These are phyloP conservation scores for Terana coerulea DNA, from an alignment of 768 basidiomycete genomes.

Conservation along the genomic window DNA sequence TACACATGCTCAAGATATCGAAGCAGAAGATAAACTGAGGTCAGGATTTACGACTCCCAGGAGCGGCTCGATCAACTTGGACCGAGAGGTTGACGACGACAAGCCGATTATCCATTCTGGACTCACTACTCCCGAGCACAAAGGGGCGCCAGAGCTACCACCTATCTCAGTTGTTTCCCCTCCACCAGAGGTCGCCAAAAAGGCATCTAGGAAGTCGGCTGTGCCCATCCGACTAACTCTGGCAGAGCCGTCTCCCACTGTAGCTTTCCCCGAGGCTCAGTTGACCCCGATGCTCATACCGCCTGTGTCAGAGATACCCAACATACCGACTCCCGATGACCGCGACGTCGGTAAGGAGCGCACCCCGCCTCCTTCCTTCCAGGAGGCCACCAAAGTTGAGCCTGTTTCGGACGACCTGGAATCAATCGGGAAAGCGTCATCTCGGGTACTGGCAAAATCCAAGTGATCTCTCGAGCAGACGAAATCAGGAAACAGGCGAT, in stretches of 20 bases:
- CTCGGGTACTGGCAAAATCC: conserved; percentile 20
- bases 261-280: conserved; percentile 5
- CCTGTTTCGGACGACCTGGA: conserved; percentile 9
- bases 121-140: conserved; percentile 12
- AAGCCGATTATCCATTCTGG: conserved; percentile 12
- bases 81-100: conserved; percentile 6
- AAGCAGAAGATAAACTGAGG: background rate
- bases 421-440: conserved; percentile 21
- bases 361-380: conserved; percentile 8
- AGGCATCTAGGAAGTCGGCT: too few species aligned
- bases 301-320: conserved; percentile 12
- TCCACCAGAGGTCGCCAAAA: too few species aligned
- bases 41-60: conserved; percentile 24
- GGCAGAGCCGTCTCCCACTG: background rate
- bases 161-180: too few species aligned
- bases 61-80: conserved; percentile 11
- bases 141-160: too few species aligned
- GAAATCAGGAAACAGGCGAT: conserved; percentile 25
- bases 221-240: conserved; percentile 9
- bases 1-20: background rate
- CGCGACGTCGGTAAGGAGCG: background rate
- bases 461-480: conserved; percentile 26
- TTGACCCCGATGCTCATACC: background rate
- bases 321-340: conserved; percentile 16
- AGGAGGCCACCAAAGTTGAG: conserved; percentile 3